These are phyloP conservation scores for Paecilomyces sp. DNA, from an alignment of 2,329 filamentous ascomycete genomes.

Conservation along the genomic window DNA sequence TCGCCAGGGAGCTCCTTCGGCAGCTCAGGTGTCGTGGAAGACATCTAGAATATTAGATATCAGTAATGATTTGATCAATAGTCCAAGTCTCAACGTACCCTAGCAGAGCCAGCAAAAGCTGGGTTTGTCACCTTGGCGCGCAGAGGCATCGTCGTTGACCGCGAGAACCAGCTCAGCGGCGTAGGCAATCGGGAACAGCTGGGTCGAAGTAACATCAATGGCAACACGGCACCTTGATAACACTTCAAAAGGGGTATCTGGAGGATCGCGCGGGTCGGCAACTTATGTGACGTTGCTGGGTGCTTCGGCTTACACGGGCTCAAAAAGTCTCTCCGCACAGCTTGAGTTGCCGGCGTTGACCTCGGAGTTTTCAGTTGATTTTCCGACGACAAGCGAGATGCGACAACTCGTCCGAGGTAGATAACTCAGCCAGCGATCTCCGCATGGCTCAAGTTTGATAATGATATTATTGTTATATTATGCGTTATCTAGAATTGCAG, in stretches of 20 bases:
- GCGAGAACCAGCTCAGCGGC: constrained; percentile 42
- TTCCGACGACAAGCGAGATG: constrained; percentile 9
- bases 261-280: constrained; percentile 1
- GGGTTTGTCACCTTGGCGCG: constrained; percentile 65
- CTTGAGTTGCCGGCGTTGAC: constrained; percentile 14
- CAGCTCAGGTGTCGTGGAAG: constrained; percentile 29
- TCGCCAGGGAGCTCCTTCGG: constrained; percentile 58
- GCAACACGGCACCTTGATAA: constrained; percentile 12
- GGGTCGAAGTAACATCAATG: constrained; percentile 39
- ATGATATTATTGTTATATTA: background rate
- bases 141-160: constrained; percentile 62
- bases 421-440: background rate
- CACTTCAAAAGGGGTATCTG: constrained; percentile 7
- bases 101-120: constrained; percentile 46
- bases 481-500: background rate
- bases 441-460: background rate
- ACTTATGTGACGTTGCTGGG: background rate
- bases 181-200: constrained; percentile 29
- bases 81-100: constrained; percentile 36
- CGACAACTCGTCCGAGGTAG: background rate
- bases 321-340: constrained; percentile 3
- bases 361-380: constrained; percentile 22
- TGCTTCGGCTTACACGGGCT: background rate
- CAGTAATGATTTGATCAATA: constrained; percentile 7
- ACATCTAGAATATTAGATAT: constrained; percentile 31